Base-by-base conservation (phyloP, 768 basidiomycete species). In the Mycena crocata region DNA sequence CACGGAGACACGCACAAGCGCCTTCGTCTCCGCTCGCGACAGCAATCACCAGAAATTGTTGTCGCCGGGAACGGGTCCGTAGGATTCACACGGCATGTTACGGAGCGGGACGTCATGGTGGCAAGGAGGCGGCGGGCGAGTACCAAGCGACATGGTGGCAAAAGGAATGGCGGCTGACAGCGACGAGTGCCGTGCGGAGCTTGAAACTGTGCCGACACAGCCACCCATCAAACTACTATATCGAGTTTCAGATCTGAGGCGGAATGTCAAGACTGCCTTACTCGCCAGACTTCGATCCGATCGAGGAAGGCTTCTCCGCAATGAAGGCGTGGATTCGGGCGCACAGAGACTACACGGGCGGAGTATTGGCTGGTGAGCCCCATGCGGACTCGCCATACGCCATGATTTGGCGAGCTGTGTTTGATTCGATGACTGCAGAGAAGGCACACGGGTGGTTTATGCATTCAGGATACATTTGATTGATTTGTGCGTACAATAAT, bases 241-340 rank as follows among this genome's bases (percentile, higher is more conserved):
- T n/a, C n/a, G n/a, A n/a, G n/a, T n/a, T n/a, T n/a, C n/a, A n/a
- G n/a, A n/a, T n/a, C n/a, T n/a, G n/a, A n/a, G n/a, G n/a, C n/a
- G n/a, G n/a, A n/a, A n/a, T n/a, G n/a, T n/a, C n/a, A n/a, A n/a
- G n/a, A 12, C 77, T 76, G 19, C 71, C 78, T 3, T 79, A 78
- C 59, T 79, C 76, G 4, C 78, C 77, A 5, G 75, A 79, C 54
- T 70, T 72, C 39, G 76, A 77, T 52, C 78, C 74, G 2, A 79
- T 79, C 28, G 77, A 79, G 57, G 71, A 76, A 58, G 71, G 66
- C 19, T 79, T 79, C 65, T 74, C 67, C 21, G 69, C 62, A 23
- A 63, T 74, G 64, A 75, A 75, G 55, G 46, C 64, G 26, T 72
- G 71, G 69, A 55, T 75, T 37, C 66, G 71, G 42, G 17, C 49